Base-by-base conservation (phyloP, 139 green algal genomes). In the Micractinium sp. region DNA sequence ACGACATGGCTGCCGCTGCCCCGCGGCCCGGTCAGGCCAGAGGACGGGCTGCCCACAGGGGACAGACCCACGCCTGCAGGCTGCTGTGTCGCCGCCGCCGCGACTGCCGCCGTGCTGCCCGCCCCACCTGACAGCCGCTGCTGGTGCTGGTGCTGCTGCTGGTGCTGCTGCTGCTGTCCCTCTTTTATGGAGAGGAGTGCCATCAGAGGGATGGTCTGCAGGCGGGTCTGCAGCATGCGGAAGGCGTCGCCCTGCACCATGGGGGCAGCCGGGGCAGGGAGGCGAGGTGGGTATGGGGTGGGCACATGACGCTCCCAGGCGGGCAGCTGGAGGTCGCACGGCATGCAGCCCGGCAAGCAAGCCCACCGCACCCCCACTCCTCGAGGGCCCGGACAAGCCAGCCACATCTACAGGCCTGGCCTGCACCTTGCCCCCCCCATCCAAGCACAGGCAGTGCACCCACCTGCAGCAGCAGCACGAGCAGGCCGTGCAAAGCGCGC, bases 381-480 rank as follows among this genome's bases (percentile, higher is more conserved):
- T n/a, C n/a, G n/a, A n/a, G n/a, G n/a, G n/a, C n/a, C n/a, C n/a
- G n/a, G n/a, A n/a, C n/a, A n/a, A n/a, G n/a, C n/a, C n/a, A n/a
- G n/a, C n/a, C n/a, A n/a, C n/a, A n/a, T n/a, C n/a, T n/a, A n/a
- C n/a, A n/a, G n/a, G n/a, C n/a, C n/a, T n/a, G n/a, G n/a, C n/a
- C n/a, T n/a, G n/a, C n/a, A n/a, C n/a, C n/a, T n/a, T n/a, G n/a
- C n/a, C n/a, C n/a, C n/a, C n/a, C n/a, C n/a, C n/a, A n/a, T n/a
- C n/a, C n/a, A n/a, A n/a, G n/a, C n/a, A n/a, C n/a, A n/a, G n/a
- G n/a, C n/a, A 20, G 25, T 5, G 22, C 29, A 19, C 56, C 0
- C 81, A 75, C 73, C 92, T 99, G 97, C 23, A 97, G 98, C 66
- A 99, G 94, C 87, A 99, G 94, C 95, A 98, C 97, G 29, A 99